phyloP scores from a whole-genome alignment of 306 rosid species.

The Cucumis cinereus region DNA sequence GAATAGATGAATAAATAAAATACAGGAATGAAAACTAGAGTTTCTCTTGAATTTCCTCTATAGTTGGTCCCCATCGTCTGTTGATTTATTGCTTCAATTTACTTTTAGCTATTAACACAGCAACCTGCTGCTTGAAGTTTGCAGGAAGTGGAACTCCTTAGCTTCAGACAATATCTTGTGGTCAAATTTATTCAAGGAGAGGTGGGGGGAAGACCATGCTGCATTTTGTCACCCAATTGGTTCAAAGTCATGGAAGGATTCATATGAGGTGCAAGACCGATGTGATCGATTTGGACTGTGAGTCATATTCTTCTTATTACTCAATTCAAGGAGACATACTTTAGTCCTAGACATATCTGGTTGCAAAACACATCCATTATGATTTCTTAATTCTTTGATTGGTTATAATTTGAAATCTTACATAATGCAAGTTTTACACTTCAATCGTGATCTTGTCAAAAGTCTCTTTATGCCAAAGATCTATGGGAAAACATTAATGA shows the following conservation, averaged over 20 bases:
- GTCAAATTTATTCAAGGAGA: conserved; percentile 55
- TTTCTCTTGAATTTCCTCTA: not conserved
- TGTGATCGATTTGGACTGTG: conserved; percentile 62
- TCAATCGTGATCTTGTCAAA: too few species aligned
- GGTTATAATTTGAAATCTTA: not conserved
- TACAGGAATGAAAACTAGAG: not conserved
- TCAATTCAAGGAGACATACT: not conserved
- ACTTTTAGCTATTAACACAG: not conserved
- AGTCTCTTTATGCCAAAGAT: too few species aligned
- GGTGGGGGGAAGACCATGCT: conserved; percentile 65
- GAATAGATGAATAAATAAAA: not conserved
- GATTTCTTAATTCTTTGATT: not conserved
- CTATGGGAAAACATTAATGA: too few species aligned
- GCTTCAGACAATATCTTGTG: conserved; percentile 44
- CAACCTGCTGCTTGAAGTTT: conserved; percentile 25
- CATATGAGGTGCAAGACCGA: conserved; percentile 55
- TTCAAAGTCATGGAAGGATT: conserved; percentile 54
- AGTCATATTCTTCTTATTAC: conserved; percentile 15
- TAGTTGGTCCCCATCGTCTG: not conserved
- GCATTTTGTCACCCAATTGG: conserved; percentile 34
- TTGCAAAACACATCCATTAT: not conserved
- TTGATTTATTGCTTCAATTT: not conserved
- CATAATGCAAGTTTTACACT: not conserved
- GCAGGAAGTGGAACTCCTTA: conserved; percentile 58
- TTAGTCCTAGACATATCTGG: not conserved